Evolutionary conservation across 352 stramenopile genomes (phyloP), one percentile per base, ranked within the genome.

Genomic region (Globisporangium megalacanthum): DNA sequence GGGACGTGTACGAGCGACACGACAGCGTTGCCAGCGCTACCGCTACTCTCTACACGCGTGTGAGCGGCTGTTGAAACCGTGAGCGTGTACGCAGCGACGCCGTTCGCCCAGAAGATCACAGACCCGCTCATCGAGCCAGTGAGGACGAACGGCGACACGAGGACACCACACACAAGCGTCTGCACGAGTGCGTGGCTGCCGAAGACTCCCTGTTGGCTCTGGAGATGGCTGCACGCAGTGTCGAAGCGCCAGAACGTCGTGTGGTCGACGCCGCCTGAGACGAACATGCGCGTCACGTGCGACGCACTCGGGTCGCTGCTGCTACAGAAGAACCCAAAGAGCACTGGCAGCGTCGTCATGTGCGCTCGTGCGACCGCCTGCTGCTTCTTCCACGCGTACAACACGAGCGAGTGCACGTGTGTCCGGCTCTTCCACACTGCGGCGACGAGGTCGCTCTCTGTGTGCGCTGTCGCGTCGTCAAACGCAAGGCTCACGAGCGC

Each of bases 231-330:
- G 13, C 72, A 83, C 4, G 77, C 68, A 7, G 67, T 58, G 19
- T 80, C 72, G 3, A 89, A 60, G 15, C 54, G 69, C 79, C 79
- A 92, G 45, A 92, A 88, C 2, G 61, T 85, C 9, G 86, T 59
- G 47, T 92, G 81, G 41, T 88, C 68, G 17, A 92, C 54, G n/a
- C 81, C 79, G n/a, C 77, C 79, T 22, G 63, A 84, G 20, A 92
- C 73, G 55, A 92, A 88, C 1, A 47, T 29, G 25, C 25, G 37
- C 19, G 56, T 55, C 4, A 46, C 29, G 13, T 36, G 54, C 6
- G 22, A 6, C 15, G 56, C 8, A 11, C 39, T 36, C 58, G 9
- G 31, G 5, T 39, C 47, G 7, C 19, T 13, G 14, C 36, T 6
- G 2, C 36, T 6, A 1, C 39, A 50, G 56, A 89, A 89, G 51